A percentile compares a stretch with the other conserved stretches of the same genome.
phyloP scores from a whole-genome alignment of 129 eudicot genomes.

The Scalesia atractyloides region DNA sequence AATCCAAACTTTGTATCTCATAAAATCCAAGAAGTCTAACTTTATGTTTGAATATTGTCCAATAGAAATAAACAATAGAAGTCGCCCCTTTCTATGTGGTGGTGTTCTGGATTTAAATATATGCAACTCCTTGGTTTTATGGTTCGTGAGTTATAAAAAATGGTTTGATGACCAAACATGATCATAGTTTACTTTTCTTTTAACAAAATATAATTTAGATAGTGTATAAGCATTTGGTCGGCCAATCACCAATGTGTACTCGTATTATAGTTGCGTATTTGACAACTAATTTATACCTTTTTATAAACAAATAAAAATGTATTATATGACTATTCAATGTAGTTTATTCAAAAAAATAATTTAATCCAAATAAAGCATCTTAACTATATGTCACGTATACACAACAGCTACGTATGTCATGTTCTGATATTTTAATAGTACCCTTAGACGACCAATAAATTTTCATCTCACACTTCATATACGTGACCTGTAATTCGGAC shows the following conservation, averaged over 20 bases:
- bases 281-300: conserved; percentile 7
- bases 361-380: background rate
- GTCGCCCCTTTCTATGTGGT: background rate
- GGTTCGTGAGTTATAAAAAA: conserved; percentile 18
- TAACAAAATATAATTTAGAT: conserved; percentile 11
- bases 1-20: background rate
- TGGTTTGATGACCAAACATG: conserved; percentile 43
- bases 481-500: background rate
- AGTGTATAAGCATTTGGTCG: conserved; percentile 29
- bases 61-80: background rate
- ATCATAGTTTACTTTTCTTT: conserved; percentile 16
- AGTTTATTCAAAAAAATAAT: background rate
- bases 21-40: background rate
- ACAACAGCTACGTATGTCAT: background rate
- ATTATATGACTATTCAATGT: background rate
- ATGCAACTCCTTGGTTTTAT: background rate
- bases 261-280: conserved; percentile 27
- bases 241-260: conserved; percentile 35
- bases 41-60: background rate
- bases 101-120: background rate
- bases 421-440: background rate
- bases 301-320: background rate
- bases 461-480: background rate
- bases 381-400: no score
- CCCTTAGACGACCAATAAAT: no score